phyloP scores from a whole-genome alignment of 2,329 filamentous ascomycete species.

The Fusarium citri region DNA sequence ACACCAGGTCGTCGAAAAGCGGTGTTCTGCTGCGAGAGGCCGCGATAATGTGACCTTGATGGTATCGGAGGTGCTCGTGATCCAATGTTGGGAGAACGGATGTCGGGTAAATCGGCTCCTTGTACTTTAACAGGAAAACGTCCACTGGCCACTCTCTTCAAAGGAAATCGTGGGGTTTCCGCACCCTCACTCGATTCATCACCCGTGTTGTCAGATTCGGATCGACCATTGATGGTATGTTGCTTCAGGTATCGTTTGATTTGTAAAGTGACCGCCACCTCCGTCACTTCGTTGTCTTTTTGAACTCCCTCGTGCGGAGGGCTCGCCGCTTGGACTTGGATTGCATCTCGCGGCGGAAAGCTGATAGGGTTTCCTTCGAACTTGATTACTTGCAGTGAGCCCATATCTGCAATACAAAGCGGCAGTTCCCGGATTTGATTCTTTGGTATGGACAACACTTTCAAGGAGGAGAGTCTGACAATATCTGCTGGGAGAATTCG shows the following conservation, averaged over 20 bases:
- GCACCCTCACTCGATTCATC: constrained; percentile 78
- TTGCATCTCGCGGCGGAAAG: constrained; percentile 78
- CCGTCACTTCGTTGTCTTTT: constrained; percentile 71
- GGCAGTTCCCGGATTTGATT: constrained; percentile 90
- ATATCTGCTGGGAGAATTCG: constrained; percentile 82
- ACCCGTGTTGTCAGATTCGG: constrained; percentile 66
- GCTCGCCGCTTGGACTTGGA: constrained; percentile 68
- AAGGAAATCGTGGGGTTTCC: constrained; percentile 80
- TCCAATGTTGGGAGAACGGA: constrained; percentile 73
- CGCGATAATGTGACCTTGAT: constrained; percentile 79
- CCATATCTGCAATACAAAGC: constrained; percentile 87
- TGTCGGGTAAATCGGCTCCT: constrained; percentile 74
- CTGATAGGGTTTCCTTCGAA: constrained; percentile 87
- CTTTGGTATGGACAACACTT: constrained; percentile 87
- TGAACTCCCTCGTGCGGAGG: constrained; percentile 66
- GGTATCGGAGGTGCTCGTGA: constrained; percentile 80
- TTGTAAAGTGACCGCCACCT: constrained; percentile 68
- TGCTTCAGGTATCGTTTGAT: constrained; percentile 72
- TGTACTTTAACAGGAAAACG: constrained; percentile 79
- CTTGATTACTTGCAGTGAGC: constrained; percentile 87
- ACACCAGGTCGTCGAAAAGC: constrained; percentile 76
- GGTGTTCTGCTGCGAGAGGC: constrained; percentile 75
- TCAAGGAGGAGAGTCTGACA: constrained; percentile 82
- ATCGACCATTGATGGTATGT: constrained; percentile 62
- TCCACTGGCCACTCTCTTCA: constrained; percentile 72